A percentile compares a stretch with the other conserved stretches of the same genome.
Conservation (phyloP, 768 basidiomycete genomes). For the Mycena capillaripes region DNA sequence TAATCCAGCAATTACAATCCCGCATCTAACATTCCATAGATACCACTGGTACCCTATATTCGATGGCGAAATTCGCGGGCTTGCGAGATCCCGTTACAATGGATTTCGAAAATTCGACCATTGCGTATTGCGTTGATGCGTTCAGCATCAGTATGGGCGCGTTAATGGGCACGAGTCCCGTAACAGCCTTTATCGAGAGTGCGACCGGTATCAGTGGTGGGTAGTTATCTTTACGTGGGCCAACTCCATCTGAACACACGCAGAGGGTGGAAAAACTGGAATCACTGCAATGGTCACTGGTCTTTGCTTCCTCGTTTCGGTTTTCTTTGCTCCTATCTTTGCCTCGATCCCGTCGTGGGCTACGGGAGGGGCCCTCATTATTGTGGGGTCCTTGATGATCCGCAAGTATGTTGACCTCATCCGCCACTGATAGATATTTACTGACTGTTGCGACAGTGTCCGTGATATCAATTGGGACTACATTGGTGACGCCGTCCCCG, state of each 20-base stretch:
- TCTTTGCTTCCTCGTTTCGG: conserved; percentile 82
- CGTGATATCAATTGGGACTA: conserved; percentile 93
- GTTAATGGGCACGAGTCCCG: conserved; percentile 84
- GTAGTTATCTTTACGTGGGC: conserved; percentile 31
- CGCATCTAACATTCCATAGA: conserved; percentile 46
- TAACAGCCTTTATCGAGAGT: conserved; percentile 87
- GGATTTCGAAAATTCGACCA: conserved; percentile 87
- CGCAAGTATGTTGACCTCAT: conserved; percentile 70
- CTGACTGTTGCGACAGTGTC: conserved; percentile 58
- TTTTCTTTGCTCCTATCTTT: conserved; percentile 93
- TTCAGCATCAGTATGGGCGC: conserved; percentile 87
- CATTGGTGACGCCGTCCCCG: conserved; percentile 88
- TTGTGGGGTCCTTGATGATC: conserved; percentile 93
- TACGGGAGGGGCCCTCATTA: conserved; percentile 87
- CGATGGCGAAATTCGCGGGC: conserved; percentile 94
- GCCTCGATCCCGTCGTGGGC: conserved; percentile 91
- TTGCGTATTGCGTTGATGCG: conserved; percentile 88
- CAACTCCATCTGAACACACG: neutral
- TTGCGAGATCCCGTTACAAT: conserved; percentile 86
- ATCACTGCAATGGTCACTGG: conserved; percentile 82
- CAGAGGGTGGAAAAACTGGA: conserved; percentile 92
- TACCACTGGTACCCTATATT: conserved; percentile 83
- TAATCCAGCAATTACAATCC: neutral
- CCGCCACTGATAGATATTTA: neutral
- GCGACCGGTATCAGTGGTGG: conserved; percentile 83